phyloP scores from a whole-genome alignment of 495 filamentous ascomycete genomes.

The Neurospora pannonica region DNA sequence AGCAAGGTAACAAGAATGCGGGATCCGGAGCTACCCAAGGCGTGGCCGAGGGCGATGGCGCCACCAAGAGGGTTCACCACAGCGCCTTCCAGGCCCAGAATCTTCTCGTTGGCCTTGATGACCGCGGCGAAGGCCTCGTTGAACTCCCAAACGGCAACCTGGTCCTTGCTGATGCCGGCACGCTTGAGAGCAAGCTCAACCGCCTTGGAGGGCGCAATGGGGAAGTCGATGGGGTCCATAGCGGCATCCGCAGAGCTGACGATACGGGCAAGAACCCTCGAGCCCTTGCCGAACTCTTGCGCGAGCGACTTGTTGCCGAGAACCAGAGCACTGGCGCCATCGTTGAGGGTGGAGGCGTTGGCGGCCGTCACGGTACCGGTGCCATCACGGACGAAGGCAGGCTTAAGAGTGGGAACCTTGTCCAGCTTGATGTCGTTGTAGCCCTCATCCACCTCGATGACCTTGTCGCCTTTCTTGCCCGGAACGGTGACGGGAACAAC shows the following conservation, averaged over 20 bases:
- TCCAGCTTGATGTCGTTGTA: constrained; percentile 76
- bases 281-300: constrained; percentile 59
- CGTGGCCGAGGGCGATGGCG: constrained; percentile 89
- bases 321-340: constrained; percentile 88
- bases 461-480: constrained; percentile 69
- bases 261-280: constrained; percentile 74
- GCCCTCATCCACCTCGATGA: constrained; percentile 77
- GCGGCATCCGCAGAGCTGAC: constrained; percentile 84
- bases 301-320: constrained; percentile 69
- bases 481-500: constrained; percentile 78
- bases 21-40: constrained; percentile 86
- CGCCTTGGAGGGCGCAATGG: constrained; percentile 82
- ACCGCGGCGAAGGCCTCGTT: constrained; percentile 97
- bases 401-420: constrained; percentile 78
- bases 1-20: constrained; percentile 84
- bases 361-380: constrained; percentile 89
- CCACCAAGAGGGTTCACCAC: constrained; percentile 84
- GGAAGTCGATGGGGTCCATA: constrained; percentile 90
- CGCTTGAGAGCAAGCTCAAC: constrained; percentile 83
- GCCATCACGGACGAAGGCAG: constrained; percentile 77
- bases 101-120: constrained; percentile 91
- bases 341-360: constrained; percentile 86
- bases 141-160: constrained; percentile 93
- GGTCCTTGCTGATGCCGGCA: constrained; percentile 78
- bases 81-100: constrained; percentile 64